These are phyloP conservation scores for Lactifluus pinguis DNA, from an alignment of 768 basidiomycete species.

Conservation along the genomic window DNA sequence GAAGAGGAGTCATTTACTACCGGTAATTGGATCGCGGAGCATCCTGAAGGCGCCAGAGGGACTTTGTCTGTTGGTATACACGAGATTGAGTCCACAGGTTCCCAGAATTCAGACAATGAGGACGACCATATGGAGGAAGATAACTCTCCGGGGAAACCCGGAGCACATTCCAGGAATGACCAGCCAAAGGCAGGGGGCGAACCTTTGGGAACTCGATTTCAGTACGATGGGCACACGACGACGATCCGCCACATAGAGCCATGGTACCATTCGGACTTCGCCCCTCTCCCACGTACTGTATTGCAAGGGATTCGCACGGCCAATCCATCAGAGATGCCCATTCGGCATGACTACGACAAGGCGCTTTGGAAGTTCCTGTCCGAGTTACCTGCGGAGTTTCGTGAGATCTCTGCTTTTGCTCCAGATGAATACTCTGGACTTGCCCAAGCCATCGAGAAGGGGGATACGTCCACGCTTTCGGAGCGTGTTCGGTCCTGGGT, in stretches of 20 bases:
- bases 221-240: slow-evolving; percentile 8
- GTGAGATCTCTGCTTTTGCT: slow-evolving; percentile 50
- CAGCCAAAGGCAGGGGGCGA: slow-evolving; percentile 1
- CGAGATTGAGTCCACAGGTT: slow-evolving; percentile 15
- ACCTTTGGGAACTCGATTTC: neutral
- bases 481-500: slow-evolving; percentile 44
- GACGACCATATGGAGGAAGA: slow-evolving; percentile 17
- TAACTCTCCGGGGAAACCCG: neutral
- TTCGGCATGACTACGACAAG: slow-evolving; percentile 43
- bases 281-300: slow-evolving; percentile 50
- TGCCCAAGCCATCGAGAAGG: slow-evolving; percentile 37
- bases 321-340: slow-evolving; percentile 52
- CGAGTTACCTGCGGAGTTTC: slow-evolving; percentile 44
- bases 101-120: slow-evolving; percentile 17
- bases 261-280: slow-evolving; percentile 51
- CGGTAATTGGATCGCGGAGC: slow-evolving; percentile 21
- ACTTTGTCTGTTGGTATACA: slow-evolving; percentile 1
- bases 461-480: slow-evolving; percentile 26
- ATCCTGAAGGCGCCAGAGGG: slow-evolving; percentile 16
- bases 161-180: slow-evolving; percentile 1
- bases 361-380: slow-evolving; percentile 39
- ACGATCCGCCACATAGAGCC: slow-evolving; percentile 37
- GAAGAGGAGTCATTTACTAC: slow-evolving; percentile 27
- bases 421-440: slow-evolving; percentile 47
- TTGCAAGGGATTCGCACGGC: slow-evolving; percentile 44